Conservation (phyloP, 495 filamentous ascomycete genomes). For the Astrocystis sublimbata region DNA sequence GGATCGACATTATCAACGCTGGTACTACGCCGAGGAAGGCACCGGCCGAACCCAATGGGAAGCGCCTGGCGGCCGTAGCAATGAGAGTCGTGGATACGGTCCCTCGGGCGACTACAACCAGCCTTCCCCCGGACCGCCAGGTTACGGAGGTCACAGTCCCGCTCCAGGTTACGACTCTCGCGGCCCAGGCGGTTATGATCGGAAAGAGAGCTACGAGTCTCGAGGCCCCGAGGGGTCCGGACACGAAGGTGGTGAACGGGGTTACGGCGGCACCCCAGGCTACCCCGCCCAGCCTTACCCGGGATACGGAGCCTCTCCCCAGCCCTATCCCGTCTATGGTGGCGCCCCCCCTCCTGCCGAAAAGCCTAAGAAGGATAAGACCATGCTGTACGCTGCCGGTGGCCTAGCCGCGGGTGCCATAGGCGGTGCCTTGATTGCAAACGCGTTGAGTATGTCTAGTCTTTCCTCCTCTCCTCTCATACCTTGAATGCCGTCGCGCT, state of each 20-base stretch:
- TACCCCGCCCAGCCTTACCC: no score
- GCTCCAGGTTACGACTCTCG: not conserved
- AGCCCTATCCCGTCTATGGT: no score
- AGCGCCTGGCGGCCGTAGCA: slow-evolving; percentile 37
- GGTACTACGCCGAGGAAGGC: slow-evolving; percentile 60
- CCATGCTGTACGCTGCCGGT: slow-evolving; percentile 52
- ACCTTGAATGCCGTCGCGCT: no score
- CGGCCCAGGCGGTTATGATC: slow-evolving; percentile 20
- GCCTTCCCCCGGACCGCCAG: slow-evolving; percentile 18
- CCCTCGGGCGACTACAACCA: slow-evolving; percentile 21
- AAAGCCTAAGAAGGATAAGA: slow-evolving; percentile 51
- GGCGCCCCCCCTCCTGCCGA: slow-evolving; percentile 20
- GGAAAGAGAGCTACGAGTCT: no score
- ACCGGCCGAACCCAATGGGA: slow-evolving; percentile 65
- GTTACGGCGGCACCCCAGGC: no score
- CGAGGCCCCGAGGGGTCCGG: no score
- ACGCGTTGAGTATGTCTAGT: slow-evolving; percentile 53
- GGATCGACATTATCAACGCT: slow-evolving; percentile 58
- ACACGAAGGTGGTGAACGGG: no score
- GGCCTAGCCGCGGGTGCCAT: slow-evolving; percentile 58
- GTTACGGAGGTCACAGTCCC: slow-evolving; percentile 14
- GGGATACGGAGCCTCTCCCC: no score
- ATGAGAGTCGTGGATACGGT: slow-evolving; percentile 1
- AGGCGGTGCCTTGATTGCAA: slow-evolving; percentile 57
- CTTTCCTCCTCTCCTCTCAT: no score